Conservation (phyloP, 78 protist species). For the Cavenderia fasciculata region DNA sequence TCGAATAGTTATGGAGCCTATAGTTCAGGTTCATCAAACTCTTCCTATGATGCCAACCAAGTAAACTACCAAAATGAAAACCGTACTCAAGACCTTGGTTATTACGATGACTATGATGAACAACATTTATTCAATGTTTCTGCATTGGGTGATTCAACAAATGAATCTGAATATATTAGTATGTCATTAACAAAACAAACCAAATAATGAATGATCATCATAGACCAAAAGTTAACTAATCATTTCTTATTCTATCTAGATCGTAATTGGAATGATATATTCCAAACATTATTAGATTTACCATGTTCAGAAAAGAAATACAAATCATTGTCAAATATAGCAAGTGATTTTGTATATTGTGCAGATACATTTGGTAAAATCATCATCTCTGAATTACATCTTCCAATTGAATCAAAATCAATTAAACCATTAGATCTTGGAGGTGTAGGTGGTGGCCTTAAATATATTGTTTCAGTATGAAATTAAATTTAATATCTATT, state of each 20-base stretch:
- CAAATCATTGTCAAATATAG: slow-evolving; percentile 11
- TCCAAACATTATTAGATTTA: slow-evolving; percentile 3
- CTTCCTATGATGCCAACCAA: too few species aligned
- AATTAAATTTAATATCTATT: too few species aligned
- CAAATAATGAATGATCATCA: background rate
- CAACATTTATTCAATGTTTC: background rate
- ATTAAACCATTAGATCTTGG: slow-evolving; percentile 64
- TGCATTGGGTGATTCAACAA: background rate
- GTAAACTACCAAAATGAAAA: too few species aligned
- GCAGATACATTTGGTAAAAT: slow-evolving; percentile 77
- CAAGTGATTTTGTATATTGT: slow-evolving; percentile 60
- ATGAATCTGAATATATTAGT: background rate
- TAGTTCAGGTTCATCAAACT: too few species aligned
- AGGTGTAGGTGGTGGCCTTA: slow-evolving; percentile 77
- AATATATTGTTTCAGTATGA: too few species aligned
- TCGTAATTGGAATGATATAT: slow-evolving; percentile 33
- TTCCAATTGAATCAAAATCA: slow-evolving; percentile 40
- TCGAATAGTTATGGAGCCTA: too few species aligned
- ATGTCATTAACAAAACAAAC: background rate
- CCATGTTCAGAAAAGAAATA: slow-evolving; percentile 9
- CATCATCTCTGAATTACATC: slow-evolving; percentile 71
- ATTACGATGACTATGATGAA: background rate
- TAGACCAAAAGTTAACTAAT: too few species aligned
- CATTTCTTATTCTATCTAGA: background rate
- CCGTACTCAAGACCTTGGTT: background rate